Evolutionary conservation across 805 yeast genomes (phyloP).

Genomic region (Kazachstania psychrophila): DNA sequence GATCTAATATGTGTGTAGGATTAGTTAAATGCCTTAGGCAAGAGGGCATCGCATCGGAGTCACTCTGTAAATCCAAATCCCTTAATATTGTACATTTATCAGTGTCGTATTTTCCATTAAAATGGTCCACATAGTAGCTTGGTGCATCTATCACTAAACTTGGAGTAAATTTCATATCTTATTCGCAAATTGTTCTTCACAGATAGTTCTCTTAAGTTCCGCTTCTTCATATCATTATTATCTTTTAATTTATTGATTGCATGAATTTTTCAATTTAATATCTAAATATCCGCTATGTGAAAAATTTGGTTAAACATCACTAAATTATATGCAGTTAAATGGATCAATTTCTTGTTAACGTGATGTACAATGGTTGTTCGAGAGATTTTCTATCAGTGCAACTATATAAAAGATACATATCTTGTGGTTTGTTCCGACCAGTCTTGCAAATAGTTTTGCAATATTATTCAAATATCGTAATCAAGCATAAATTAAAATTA

Average conservation of each 20-base stretch:
- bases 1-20: conserved; percentile 52
- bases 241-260: too few relatives aligned
- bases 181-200: background rate
- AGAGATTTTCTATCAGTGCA: background rate
- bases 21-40: conserved; percentile 34
- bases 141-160: conserved; percentile 43
- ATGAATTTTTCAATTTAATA: too few relatives aligned
- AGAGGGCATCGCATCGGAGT: conserved; percentile 36
- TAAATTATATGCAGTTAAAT: conserved; percentile 1
- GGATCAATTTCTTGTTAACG: too few relatives aligned
- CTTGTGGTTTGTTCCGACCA: too few relatives aligned
- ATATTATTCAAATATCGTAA: background rate
- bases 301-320: conserved; percentile 1
- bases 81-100: conserved; percentile 24
- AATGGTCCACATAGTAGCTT: conserved; percentile 35
- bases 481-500: conserved; percentile 1
- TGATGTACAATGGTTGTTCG: too few relatives aligned
- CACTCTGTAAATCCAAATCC: conserved; percentile 33
- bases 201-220: background rate
- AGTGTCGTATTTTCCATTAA: conserved; percentile 23
- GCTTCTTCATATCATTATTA: background rate
- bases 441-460: background rate
- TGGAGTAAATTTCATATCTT: conserved; percentile 47
- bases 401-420: too few relatives aligned
- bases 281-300: too few relatives aligned